Evolutionary conservation across 2,329 filamentous ascomycete genomes (phyloP), one percentile per base, ranked within the genome.

Genomic region (Fusarium sp.): DNA sequence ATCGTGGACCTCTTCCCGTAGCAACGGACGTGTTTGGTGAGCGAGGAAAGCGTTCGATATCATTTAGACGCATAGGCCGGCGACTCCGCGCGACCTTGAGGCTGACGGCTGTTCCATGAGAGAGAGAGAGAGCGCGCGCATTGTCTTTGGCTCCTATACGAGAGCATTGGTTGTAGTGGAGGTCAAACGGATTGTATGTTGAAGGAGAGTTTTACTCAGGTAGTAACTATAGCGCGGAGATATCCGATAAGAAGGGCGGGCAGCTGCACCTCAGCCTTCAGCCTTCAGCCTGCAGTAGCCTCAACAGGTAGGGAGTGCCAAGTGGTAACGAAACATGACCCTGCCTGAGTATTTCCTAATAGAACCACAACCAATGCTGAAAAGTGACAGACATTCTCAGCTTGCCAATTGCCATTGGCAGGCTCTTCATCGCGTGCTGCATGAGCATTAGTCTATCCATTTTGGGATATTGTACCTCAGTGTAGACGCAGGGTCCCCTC

Each of bases 1-100:
- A 62, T 56, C 42, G 54, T 56, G 53, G 52, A 47, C 36, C 39
- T 36, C 39, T 38, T 44, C 52, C 66, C 62, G 42, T 45, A 55
- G 64, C 68, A 71, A 55, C 49, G 47, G 12, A 65, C 60, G 58
- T 31, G 47, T 39, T 43, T 49, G 51, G 40, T 61, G 52, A 38
- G 39, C 25, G 25, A 34, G 28, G 12, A 54, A 49, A 44, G 31
- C 39, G 42, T 35, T 57, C 29, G 41, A 53, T 64, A 41, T 29
- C 34, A 41, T 31, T 46, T 58, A 29, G 40, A 51, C 28, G 38
- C 47, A 39, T 41, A 45, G 26, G 28, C 53, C 49, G 59, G 52
- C 55, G 40, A 36, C 24, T 51, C 54, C 54, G 58, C 45, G 22
- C 34, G 45, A 35, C 47, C 44, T 42, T 36, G 24, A 11, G 22